Evolutionary conservation across 352 stramenopile genomes (phyloP), one percentile per base, ranked within the genome.

Genomic region (Phytophthora meadii): DNA sequence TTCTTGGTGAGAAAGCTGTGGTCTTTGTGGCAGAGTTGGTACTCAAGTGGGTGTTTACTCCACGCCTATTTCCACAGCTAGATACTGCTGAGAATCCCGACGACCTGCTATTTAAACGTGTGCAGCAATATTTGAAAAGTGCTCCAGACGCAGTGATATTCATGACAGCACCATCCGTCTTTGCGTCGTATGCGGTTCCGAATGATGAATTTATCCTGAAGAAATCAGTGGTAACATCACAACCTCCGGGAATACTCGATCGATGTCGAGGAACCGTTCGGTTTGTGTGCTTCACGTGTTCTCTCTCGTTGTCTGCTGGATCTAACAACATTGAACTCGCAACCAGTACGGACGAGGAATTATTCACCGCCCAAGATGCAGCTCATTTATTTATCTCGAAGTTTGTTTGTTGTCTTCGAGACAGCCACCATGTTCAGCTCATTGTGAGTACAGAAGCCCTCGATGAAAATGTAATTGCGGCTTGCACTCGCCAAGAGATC

Each of bases 1-100:
- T 74, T 3, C 60, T 93, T n/a, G 57, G 68, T 14, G 54, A 70
- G 1, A 61, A 58, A 30, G 51, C 54, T 1, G 51, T 80, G 3
- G 25, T 69, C 0, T 77, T 77, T 44, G n/a, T 91, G 2, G 42
- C 64, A 0, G 22, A 70, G 0, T 59, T 93, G 19, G 68, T 90
- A 1, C 42, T 89, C 15, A 47, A 82, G 19, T 93, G 84, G 82
- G 24, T 90, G 5, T 90, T 89, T 47, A 51, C 55, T 19, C 15
- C 41, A 2, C 19, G 49, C 14, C 17, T 48, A 40, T 25, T 24
- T 3, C 19, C 4, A 17, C 10, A 24, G 1, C 9, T 3, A 15
- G 3, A 11, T 37, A 17, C 11, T 5, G 1, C 27, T 6, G 42
- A 62, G 32, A 53, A 15, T 14, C 58, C n/a, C 5, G 41, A 36